phyloP scores from a whole-genome alignment of 2,329 filamentous ascomycete species.

The Zalaria sp. region DNA sequence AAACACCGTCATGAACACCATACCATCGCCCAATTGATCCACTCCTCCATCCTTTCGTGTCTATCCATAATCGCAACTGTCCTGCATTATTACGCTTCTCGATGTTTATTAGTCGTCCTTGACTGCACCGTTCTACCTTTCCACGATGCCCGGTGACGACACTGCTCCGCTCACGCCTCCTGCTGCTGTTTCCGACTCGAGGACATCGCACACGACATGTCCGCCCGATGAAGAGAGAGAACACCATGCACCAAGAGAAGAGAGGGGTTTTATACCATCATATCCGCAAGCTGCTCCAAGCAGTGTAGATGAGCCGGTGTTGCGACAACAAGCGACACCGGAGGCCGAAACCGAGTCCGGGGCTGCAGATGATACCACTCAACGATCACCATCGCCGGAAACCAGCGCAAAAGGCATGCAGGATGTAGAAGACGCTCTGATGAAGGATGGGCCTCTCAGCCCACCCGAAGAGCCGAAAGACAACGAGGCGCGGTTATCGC shows the following conservation, averaged over 20 bases:
- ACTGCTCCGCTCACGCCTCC: conserved; percentile 2
- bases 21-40: no score
- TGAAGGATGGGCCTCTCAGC: conserved; percentile 12
- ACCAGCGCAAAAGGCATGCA: conserved; percentile 24
- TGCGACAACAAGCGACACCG: conserved; percentile 12
- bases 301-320: conserved; percentile 13
- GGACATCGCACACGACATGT: conserved; percentile 20
- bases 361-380: conserved; percentile 2
- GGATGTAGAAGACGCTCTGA: conserved; percentile 22
- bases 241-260: conserved; percentile 13
- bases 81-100: background rate
- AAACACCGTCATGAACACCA: no score
- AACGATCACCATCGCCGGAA: background rate
- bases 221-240: conserved; percentile 28
- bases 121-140: no score
- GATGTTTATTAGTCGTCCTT: conserved; percentile 1
- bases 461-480: conserved; percentile 14
- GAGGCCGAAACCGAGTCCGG: conserved; percentile 5
- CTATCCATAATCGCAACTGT: no score
- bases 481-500: conserved; percentile 13
- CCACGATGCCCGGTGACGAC: conserved; percentile 6
- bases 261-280: conserved; percentile 5
- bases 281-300: conserved; percentile 4
- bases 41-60: no score
- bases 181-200: conserved; percentile 4